A percentile compares a stretch with the other conserved stretches of the same genome.
These are phyloP conservation scores for Ilex asprella DNA, from an alignment of 257 asterid species.

Conservation along the genomic window DNA sequence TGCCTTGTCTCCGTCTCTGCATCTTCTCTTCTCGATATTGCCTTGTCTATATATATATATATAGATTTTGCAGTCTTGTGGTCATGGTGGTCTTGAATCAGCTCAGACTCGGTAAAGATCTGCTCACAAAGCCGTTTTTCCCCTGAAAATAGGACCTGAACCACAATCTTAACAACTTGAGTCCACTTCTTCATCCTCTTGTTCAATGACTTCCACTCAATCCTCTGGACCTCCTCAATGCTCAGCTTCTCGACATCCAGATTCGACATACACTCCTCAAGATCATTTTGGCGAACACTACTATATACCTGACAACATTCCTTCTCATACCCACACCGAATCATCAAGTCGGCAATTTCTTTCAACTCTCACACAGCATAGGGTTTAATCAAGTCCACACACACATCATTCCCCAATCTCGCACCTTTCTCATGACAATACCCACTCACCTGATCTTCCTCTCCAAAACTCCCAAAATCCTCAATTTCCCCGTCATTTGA, in stretches of 20 bases:
- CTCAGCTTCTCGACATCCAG: conserved; percentile 85
- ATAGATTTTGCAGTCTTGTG: too few species aligned
- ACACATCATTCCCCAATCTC: conserved; percentile 68
- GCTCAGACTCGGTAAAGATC: conserved; percentile 62
- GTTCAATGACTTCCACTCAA: conserved; percentile 66
- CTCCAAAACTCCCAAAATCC: conserved; percentile 38
- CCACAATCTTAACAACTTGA: conserved; percentile 68
- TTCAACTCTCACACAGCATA: conserved; percentile 60
- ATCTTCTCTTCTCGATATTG: too few species aligned
- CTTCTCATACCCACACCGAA: conserved; percentile 82
- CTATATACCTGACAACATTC: conserved; percentile 92
- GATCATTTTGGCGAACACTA: conserved; percentile 73
- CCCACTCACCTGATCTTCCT: conserved; percentile 24
- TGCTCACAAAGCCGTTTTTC: conserved; percentile 77
- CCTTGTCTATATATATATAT: too few species aligned
- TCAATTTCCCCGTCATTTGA: conserved; percentile 44
- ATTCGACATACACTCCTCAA: conserved; percentile 71
- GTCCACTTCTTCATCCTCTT: conserved; percentile 96
- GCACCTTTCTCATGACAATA: conserved; percentile 32
- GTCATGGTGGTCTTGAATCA: conserved; percentile 77
- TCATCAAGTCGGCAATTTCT: conserved; percentile 86
- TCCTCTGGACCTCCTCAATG: conserved; percentile 96
- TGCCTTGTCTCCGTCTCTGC: too few species aligned
- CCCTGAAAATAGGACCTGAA: conserved; percentile 54
- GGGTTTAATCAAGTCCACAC: conserved; percentile 59